Evolutionary conservation across 2,329 filamentous ascomycete genomes (phyloP).

Genomic region (Chaetomiaceae sp.): DNA sequence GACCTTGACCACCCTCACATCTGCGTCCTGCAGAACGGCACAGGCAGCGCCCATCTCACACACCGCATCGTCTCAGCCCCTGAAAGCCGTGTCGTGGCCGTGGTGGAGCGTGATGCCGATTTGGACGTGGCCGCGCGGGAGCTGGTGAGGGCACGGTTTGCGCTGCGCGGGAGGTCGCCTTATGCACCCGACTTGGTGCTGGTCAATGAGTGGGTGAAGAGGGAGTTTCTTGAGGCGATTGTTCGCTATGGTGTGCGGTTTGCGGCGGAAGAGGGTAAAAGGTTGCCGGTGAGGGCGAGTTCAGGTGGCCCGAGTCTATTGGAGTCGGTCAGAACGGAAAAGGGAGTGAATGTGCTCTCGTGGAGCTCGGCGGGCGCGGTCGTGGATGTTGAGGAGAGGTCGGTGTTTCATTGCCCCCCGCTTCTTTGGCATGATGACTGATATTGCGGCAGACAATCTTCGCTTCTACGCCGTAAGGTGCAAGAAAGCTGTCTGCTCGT

Average conservation of each 20-base stretch:
- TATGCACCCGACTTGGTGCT: slow-evolving; percentile 3
- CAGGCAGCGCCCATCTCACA: not conserved
- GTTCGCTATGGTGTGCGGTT: not conserved
- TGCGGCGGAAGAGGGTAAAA: not conserved
- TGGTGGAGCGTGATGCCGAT: slow-evolving; percentile 2
- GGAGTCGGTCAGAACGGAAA: not conserved
- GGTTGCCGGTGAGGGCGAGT: not conserved
- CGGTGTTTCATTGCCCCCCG: not conserved
- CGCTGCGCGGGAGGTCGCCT: slow-evolving; percentile 2
- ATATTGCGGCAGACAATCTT: not conserved
- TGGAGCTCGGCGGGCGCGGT: slow-evolving; percentile 3
- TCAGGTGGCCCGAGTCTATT: not conserved
- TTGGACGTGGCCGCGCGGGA: slow-evolving; percentile 1
- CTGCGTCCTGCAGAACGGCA: slow-evolving; percentile 4
- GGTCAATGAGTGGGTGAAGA: slow-evolving; percentile 7
- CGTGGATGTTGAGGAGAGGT: slow-evolving; percentile 9
- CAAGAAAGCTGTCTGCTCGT: slow-evolving; percentile 3
- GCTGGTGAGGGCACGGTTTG: not conserved
- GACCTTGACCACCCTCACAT: slow-evolving; percentile 2
- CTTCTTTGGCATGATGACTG: not conserved
- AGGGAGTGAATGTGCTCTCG: slow-evolving; percentile 6
- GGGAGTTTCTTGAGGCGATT: not conserved
- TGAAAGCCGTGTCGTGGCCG: not conserved
- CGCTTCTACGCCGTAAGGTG: slow-evolving; percentile 1
- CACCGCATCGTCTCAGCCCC: not conserved